phyloP scores from a whole-genome alignment of 2,329 filamentous ascomycete genomes.

The Byssochlamys sp. region DNA sequence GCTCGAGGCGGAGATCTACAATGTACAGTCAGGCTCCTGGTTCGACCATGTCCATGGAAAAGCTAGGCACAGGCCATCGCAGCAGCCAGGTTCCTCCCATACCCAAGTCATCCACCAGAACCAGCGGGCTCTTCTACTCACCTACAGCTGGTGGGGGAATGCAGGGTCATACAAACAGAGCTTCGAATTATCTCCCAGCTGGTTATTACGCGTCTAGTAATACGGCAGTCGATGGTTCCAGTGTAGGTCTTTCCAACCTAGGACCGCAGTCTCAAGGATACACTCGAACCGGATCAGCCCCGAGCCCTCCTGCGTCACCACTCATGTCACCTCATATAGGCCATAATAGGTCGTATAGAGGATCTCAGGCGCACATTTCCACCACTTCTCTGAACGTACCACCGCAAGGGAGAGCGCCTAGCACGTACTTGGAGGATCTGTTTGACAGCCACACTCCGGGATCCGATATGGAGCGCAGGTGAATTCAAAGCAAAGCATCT shows the following conservation, averaged over 20 bases:
- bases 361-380: constrained; percentile 23
- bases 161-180: constrained; percentile 51
- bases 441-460: constrained; percentile 58
- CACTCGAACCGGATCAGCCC: constrained; percentile 39
- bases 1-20: constrained; percentile 31
- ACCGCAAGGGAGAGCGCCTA: constrained; percentile 65
- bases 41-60: constrained; percentile 46
- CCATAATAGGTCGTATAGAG: constrained; percentile 20
- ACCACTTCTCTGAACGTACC: constrained; percentile 57
- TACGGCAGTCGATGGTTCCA: constrained; percentile 36
- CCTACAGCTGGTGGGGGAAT: constrained; percentile 64
- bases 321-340: constrained; percentile 39
- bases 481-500: background rate
- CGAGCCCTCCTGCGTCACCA: constrained; percentile 58
- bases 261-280: constrained; percentile 50
- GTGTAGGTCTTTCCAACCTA: constrained; percentile 48
- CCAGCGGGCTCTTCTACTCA: constrained; percentile 81
- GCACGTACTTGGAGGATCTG: constrained; percentile 80
- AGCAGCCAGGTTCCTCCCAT: constrained; percentile 28
- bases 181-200: constrained; percentile 71
- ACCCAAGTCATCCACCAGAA: constrained; percentile 42
- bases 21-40: constrained; percentile 18
- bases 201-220: constrained; percentile 77
- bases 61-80: constrained; percentile 29
- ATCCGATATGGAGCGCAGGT: constrained; percentile 7